Evolutionary conservation across 306 rosid genomes (phyloP).

Genomic region (Glycine soja): DNA sequence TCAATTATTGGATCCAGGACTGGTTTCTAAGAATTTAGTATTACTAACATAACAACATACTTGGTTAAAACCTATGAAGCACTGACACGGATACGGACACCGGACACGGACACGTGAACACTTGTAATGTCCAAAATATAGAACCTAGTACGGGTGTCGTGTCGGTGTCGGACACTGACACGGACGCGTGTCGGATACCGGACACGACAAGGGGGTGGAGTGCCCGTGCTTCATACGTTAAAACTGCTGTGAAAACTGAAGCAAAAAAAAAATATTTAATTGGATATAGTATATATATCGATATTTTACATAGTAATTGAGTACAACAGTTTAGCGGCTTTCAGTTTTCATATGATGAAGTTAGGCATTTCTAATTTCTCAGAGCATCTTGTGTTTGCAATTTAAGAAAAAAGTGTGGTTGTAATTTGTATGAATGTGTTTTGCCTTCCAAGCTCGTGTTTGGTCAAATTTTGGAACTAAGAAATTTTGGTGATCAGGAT

Average conservation of each 20-base stretch:
- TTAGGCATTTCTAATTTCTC: conserved; percentile 9
- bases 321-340: conserved; percentile 35
- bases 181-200: too few relatives aligned
- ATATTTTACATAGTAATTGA: conserved; percentile 16
- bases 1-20: conserved; percentile 24
- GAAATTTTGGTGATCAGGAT: conserved; percentile 66
- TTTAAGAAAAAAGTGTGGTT: too few relatives aligned
- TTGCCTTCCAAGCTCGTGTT: background rate
- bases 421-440: background rate
- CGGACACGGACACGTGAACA: too few relatives aligned
- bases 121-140: too few relatives aligned
- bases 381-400: background rate
- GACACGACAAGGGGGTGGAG: too few relatives aligned
- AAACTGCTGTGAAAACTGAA: conserved; percentile 4
- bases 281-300: background rate
- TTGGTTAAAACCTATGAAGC: conserved; percentile 35
- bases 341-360: conserved; percentile 27
- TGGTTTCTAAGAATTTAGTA: conserved; percentile 29
- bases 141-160: too few relatives aligned
- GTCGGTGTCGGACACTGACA: too few relatives aligned
- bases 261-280: background rate
- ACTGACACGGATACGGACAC: too few relatives aligned
- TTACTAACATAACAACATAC: conserved; percentile 6
- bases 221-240: too few relatives aligned
- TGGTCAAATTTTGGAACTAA: conserved; percentile 12